Evolutionary conservation across 2,329 filamentous ascomycete genomes (phyloP), one percentile per base, ranked within the genome.

Genomic region (Xylaria sp.): DNA sequence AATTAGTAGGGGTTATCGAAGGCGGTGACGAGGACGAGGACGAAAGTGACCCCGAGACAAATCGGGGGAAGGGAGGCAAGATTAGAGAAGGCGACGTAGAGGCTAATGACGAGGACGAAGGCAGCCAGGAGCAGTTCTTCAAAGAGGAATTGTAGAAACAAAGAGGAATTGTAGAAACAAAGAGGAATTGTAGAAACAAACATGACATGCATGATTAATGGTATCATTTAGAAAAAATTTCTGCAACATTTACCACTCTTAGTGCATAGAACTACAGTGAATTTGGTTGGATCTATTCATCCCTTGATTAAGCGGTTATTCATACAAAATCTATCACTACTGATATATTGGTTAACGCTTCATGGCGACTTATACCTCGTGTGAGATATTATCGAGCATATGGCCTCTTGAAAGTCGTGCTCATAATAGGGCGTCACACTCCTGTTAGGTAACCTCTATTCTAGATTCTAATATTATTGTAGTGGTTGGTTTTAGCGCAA

Each of bases 1-100:
- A 94, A 77, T 88, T 95, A 49, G 83, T 91, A 54, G 92, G 91
- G 0, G 88, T 92, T 51, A 86, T 95, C 18, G 89, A 91, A 33
- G 81, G 82, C 1, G 86, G 87, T 13, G 85, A 87, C 0, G 83
- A 85, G 10, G 79, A 82, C 9, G 78, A 77, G 15, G 68, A 72
- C 3, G 28, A 28, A 28, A 28, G 28, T 20, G 73, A 74, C n/a
- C 46, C 20, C n/a, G 41, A 48, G 43, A 43, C 23, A n/a, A 48
- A 61, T 4, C 51, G 46, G 13, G 46, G 51, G 1, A 62, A 59
- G 12, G 56, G 8, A 5, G 48, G 1, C n/a, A 73, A 76, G 13
- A 28, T 23, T 25, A 60, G 20, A 3, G 41, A 57, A 9, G 48
- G 39, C 54, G 36, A 61, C 10, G 41, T 23, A 8, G 25, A 28